These are phyloP conservation scores for Catharanthus roseus DNA, from an alignment of 257 asterid genomes.

Conservation along the genomic window DNA sequence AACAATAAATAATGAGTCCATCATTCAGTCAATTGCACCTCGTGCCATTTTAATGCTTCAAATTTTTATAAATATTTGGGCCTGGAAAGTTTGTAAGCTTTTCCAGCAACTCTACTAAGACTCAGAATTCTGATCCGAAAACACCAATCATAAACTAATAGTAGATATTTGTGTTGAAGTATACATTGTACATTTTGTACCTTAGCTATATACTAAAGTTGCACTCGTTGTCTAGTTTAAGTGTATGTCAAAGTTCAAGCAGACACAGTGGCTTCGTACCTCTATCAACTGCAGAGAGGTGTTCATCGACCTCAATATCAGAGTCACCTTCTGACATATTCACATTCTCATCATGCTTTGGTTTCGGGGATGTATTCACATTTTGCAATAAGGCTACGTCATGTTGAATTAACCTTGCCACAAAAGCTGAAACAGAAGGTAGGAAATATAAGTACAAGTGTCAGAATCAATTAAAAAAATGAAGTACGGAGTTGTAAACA, in stretches of 20 bases:
- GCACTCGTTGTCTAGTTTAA: not conserved
- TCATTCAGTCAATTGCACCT: no score
- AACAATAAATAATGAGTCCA: slow-evolving; percentile 14
- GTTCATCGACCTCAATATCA: slow-evolving; percentile 38
- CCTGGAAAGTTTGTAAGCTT: not conserved
- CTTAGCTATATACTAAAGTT: not conserved
- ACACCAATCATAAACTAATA: not conserved
- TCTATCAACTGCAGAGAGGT: slow-evolving; percentile 23
- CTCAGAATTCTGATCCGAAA: no score
- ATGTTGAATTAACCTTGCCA: slow-evolving; percentile 39
- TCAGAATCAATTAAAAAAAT: not conserved
- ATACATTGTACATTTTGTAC: not conserved
- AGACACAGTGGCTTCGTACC: slow-evolving; percentile 28
- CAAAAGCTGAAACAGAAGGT: slow-evolving; percentile 54
- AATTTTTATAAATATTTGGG: not conserved
- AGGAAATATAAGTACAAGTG: not conserved
- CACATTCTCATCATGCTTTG: slow-evolving; percentile 47
- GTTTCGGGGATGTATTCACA: slow-evolving; percentile 53
- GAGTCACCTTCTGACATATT: slow-evolving; percentile 39
- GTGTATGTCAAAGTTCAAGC: not conserved
- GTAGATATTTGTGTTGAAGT: not conserved
- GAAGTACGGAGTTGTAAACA: not conserved
- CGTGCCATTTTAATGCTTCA: not conserved
- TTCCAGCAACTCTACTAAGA: not conserved
- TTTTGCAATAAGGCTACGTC: slow-evolving; percentile 35